phyloP scores from a whole-genome alignment of 495 filamentous ascomycete species.

The Elasticomyces elasticus region DNA sequence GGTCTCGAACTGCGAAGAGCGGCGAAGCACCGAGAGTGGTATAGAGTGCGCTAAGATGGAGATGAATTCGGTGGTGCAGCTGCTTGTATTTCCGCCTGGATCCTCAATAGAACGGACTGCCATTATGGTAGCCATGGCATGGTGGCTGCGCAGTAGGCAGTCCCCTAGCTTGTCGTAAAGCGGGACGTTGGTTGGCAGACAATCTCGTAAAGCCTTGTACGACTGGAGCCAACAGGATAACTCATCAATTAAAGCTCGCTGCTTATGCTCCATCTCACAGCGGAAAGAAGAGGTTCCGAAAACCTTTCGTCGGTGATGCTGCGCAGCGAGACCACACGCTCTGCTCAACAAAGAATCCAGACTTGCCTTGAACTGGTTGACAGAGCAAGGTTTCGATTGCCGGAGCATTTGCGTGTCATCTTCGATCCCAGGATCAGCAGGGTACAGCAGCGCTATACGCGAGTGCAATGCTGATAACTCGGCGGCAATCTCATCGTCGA shows the following conservation, averaged over 20 bases:
- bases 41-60: too few relatives aligned
- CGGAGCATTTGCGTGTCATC: too few relatives aligned
- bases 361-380: conserved; percentile 8
- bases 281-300: background rate
- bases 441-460: conserved; percentile 28
- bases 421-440: conserved; percentile 18
- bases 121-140: too few relatives aligned
- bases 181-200: background rate
- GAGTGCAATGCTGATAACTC: conserved; percentile 33
- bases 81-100: too few relatives aligned
- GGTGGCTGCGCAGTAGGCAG: too few relatives aligned
- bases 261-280: background rate
- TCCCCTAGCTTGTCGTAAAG: background rate
- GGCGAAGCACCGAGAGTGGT: too few relatives aligned
- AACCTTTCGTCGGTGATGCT: conserved; percentile 14
- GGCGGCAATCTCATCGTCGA: conserved; percentile 35
- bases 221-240: background rate
- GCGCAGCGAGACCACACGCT: conserved; percentile 24
- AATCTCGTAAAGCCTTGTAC: background rate
- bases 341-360: conserved; percentile 29
- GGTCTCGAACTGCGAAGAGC: too few relatives aligned
- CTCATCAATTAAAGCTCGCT: background rate
- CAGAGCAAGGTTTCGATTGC: too few relatives aligned
- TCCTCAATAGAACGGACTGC: too few relatives aligned
- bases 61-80: too few relatives aligned